Base-by-base conservation (phyloP, 2,329 filamentous ascomycete species). In the Pseudogymnoascus sp. region DNA sequence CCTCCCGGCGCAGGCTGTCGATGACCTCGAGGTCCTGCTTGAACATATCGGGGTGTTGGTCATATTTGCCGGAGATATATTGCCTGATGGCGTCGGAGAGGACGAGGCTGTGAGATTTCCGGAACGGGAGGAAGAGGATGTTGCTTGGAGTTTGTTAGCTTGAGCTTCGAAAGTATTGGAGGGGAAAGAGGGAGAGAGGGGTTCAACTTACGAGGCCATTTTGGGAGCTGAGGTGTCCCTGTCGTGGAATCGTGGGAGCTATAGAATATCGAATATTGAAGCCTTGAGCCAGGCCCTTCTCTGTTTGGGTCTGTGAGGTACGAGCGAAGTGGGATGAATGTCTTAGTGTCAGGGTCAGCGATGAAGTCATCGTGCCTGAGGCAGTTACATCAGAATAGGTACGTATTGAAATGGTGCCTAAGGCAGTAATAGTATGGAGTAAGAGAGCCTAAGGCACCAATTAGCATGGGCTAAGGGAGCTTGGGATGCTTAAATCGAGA, bases 41-140 rank as follows among this genome's bases (percentile, higher is more conserved):
- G 77, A 99, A 99, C 88, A 96, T 96, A 76, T 97, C 92, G 35
- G 95, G 93, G 74, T 96, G 93, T 75, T 99, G 95, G 76, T 97
- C 93, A 87, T 97, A 97, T 82, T 97, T 97, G 76, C 86, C 88
- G 66, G 92, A 96, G 72, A 99, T 97, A 79, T 99, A 97, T 74
- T 95, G 88, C 68, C 90, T 91, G 74, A 99, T 92, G 60, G 92
- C 89, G 66, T 85, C 82, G 63, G 90, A 89, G 66, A 97, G 83
- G 65, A 88, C 89, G 42, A 96, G 81, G 64, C 88, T 83, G 67
- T 89, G 86, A 61, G 92, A 93, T 73, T 88, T 90, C 70, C 93
- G 91, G 77, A 97, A 97, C 8, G 93, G 93, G 35, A 74, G 62
- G 62, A 68, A 74, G 65, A 74, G 69, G 53, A 74, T 73, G 63